Evolutionary conservation across 2,329 filamentous ascomycete species (phyloP), one percentile per base, ranked within the genome.

Genomic region (Tolypocladium tundrense): DNA sequence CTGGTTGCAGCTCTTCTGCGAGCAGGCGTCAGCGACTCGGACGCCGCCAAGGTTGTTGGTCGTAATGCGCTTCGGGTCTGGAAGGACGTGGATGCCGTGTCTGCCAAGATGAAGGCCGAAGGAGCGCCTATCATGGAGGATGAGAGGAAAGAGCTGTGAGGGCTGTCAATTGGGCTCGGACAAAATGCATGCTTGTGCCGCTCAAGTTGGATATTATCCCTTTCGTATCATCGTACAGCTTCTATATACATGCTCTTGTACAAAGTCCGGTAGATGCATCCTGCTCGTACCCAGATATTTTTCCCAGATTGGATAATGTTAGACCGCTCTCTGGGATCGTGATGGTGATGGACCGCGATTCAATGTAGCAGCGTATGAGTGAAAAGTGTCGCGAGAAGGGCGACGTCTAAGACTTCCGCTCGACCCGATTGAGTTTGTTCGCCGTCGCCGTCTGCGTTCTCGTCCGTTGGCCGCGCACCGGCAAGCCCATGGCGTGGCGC

Each of bases 401-500:
- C 24, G 31, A 14, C 4, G 24, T 61, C 61, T 52, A 72, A 41
- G 68, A 64, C 45, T 63, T 63, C 50, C 70, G 67, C 61, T 85
- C 77, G 48, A 86, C 67, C 62, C 69, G 75, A 72, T 88, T 88
- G 69, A 88, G 73, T 69, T 80, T 86, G 71, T 77, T 81, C 53
- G 84, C 78, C 33, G 78, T 86, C 62, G 75, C 69, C 62, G 80
- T 86, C 73, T 88, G 93, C 70, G 79, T 90, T 70, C 90, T 87
- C 60, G 94, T 97, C 66, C 82, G 84, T 76, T 99, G 94, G 65
- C 94, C 94, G 65, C 94, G 83, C 57, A 94, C 93, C 4, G 94
- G 94, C 76, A 97, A 75, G 60, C 87, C 85, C 88, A 97, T 92
- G 58, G 93, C 93, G 78, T 99, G 94, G 64, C 94, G 80, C 72